Conservation (phyloP, 805 yeast genomes). For the Wickerhamomyces queroliae region DNA sequence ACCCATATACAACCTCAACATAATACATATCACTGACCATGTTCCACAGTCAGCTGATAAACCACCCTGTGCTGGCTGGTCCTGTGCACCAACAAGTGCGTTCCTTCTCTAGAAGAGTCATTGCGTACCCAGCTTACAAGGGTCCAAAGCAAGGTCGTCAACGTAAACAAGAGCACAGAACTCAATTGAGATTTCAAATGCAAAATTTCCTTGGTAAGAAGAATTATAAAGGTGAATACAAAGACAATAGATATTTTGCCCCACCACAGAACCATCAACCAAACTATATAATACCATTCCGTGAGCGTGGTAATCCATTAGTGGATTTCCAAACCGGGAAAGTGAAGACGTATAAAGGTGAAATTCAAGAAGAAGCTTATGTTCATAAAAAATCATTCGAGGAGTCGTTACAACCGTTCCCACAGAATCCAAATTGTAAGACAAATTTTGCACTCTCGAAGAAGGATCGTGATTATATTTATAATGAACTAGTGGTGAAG, state of each 20-base stretch:
- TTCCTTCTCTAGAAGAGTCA: conserved; percentile 42
- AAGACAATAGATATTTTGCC: conserved; percentile 65
- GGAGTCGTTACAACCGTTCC: conserved; percentile 67
- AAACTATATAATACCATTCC: conserved; percentile 59
- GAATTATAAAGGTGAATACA: conserved; percentile 79
- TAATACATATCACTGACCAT: too few relatives aligned
- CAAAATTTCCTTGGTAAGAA: conserved; percentile 76
- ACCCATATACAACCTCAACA: too few relatives aligned
- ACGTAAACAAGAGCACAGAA: conserved; percentile 36
- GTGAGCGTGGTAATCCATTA: conserved; percentile 35
- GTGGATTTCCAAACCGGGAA: conserved; percentile 28
- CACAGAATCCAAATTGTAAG: conserved; percentile 61
- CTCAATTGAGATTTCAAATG: conserved; percentile 58
- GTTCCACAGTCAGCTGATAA: background rate
- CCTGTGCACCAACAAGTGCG: conserved; percentile 29
- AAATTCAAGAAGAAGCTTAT: conserved; percentile 5
- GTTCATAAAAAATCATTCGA: conserved; percentile 6
- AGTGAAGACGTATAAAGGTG: conserved; percentile 19
- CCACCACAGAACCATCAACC: conserved; percentile 67
- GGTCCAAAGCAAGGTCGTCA: conserved; percentile 34
- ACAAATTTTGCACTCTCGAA: conserved; percentile 60
- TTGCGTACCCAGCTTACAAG: conserved; percentile 51
- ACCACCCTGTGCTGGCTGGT: background rate
- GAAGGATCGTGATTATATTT: conserved; percentile 54
- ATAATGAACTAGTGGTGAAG: conserved; percentile 45